Base-by-base conservation (phyloP, 1,284 basidiomycete genomes). In the Apiotrichum gracile region DNA sequence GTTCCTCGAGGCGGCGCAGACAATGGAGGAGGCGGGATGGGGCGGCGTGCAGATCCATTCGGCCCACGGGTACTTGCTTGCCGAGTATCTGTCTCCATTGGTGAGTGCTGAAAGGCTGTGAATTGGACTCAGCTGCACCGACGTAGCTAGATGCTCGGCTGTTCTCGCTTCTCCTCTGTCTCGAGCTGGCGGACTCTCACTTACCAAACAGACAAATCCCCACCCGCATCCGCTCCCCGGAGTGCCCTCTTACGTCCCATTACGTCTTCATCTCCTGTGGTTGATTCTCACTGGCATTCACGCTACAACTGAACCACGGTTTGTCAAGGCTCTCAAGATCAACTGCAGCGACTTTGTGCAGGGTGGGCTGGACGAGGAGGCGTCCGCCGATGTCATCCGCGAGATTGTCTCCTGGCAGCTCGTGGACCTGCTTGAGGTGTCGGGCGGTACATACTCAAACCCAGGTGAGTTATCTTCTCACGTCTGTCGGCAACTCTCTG, bases 11-110 rank as follows among this genome's bases (percentile, higher is more conserved):
- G 88, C 85, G 3, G 88, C 90, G 1, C 69, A 76, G 49, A 66
- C 87, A 31, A 88, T 89, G 14, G 72, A 79, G 17, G 72, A 81
- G 49, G 78, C 86, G 25, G 90, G 90, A 0, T 96, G 93, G 69
- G 89, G 96, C 62, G 93, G 93, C 0, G 77, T 96, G 13, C 84
- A 97, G 67, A 61, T 97, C 21, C 93, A 97, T 73, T 87, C 81
- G 29, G 86, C 87, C 2, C 92, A 96, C 76, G 91, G 91, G 25
- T 92, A 96, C 70, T 79, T 96, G 19, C 76, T 97, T 17, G 82
- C 90, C 0, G 85, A 90, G 60, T 94, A 93, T 68, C 78, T 97
- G 37, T 90, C 85, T 5, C 82, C 83, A 1, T 84, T 86, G 77
- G 88, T 88, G 61, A 45, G 75, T 55, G 2, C 9, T 16, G 33